These are phyloP conservation scores for Euryodendron excelsum DNA, from an alignment of 148 eudicot genomes.

Conservation along the genomic window DNA sequence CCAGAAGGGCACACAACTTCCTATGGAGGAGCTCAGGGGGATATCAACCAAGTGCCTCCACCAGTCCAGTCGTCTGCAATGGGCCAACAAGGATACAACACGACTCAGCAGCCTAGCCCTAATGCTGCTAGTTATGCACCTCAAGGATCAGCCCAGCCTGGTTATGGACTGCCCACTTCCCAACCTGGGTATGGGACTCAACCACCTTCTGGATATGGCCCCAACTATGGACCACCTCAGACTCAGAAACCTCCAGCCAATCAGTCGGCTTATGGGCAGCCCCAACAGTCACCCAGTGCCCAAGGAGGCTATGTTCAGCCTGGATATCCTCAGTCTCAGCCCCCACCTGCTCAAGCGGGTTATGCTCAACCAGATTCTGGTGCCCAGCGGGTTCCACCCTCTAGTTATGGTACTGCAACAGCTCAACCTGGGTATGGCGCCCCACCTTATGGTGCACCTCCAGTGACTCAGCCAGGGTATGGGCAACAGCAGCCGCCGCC, in stretches of 20 bases:
- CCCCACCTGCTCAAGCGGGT: constrained; percentile 41
- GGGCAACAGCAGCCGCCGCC: constrained; percentile 68
- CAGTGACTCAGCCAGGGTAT: constrained; percentile 46
- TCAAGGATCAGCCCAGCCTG: constrained; percentile 51
- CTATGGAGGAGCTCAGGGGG: constrained; percentile 67
- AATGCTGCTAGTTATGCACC: constrained; percentile 48
- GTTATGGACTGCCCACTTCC: constrained; percentile 62
- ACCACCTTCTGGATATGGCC: constrained; percentile 49
- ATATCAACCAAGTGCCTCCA: constrained; percentile 18
- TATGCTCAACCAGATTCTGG: constrained; percentile 37
- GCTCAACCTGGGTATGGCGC: constrained; percentile 47
- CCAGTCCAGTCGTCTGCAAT: constrained; percentile 15
- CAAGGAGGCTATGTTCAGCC: constrained; percentile 67
- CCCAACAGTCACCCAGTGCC: constrained; percentile 71
- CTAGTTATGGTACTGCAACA: constrained; percentile 36
- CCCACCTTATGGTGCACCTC: constrained; percentile 72
- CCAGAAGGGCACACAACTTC: constrained; percentile 56
- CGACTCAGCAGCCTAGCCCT: constrained; percentile 3
- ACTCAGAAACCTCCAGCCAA: constrained; percentile 61
- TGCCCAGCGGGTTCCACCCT: constrained; percentile 28
- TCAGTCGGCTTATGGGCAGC: constrained; percentile 67
- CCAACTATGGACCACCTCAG: constrained; percentile 64
- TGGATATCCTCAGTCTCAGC: constrained; percentile 54
- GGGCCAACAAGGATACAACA: constrained; percentile 15
- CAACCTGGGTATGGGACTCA: constrained; percentile 69